Evolutionary conservation across 805 yeast genomes (phyloP), one percentile per base, ranked within the genome.

Genomic region (Yamadazyma kitorensis): DNA sequence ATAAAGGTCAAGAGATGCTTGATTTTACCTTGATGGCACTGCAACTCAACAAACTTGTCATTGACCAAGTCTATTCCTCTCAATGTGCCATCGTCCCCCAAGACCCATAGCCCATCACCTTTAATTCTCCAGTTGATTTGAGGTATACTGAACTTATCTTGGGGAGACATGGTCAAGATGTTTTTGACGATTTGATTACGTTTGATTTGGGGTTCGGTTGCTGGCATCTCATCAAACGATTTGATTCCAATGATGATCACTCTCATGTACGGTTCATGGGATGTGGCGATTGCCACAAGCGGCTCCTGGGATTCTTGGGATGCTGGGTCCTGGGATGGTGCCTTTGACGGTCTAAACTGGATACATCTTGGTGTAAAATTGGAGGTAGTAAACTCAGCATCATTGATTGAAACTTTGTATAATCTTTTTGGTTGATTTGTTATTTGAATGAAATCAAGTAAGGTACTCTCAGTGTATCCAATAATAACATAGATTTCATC

Each of bases 211-310:
- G 35, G 32, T 13, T 20, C 36, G 2, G 27, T 11, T 7, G 35
- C 29, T 14, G 15, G 33, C 6, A 29, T 6, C 7, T 43, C 43
- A 7, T 26, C 40, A 22, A 34, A 24, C 27, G 25, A n/a, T 1
- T 78, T 75, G n/a, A 79, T 41, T 19, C 62, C 52, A 0, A 79
- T 67, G 0, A 84, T 54, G 1, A 86, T 70, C 9, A 84, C 44
- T 44, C 95, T 57, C 85, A 84, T 76, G 48, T 68, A 82, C 4
- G 96, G 96, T 10, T 74, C 71, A 48, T 86, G 91, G 1, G 88
- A 79, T 0, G 96, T 86, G 0, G 80, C 86, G 6, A 84, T 71
- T 0, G 81, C 78, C 11, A 82, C n/a, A n/a, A n/a, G n/a, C n/a
- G n/a, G n/a, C n/a, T n/a, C n/a, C n/a, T n/a, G n/a, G n/a, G n/a